Conservation (phyloP, 495 filamentous ascomycete genomes). For the Annulohypoxylon stygium region DNA sequence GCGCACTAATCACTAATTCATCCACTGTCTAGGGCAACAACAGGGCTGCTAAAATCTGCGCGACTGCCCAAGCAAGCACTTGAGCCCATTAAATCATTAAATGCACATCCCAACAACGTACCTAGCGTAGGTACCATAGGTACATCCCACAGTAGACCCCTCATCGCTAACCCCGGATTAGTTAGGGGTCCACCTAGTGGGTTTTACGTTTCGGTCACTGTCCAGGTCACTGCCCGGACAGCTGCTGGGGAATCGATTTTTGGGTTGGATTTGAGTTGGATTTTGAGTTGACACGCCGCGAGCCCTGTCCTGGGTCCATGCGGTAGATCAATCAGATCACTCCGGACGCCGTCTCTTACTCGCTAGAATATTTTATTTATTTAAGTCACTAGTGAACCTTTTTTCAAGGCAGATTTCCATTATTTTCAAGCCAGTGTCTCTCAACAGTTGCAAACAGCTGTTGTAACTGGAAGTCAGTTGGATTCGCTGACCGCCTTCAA, state of each 20-base stretch:
- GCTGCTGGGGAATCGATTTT: slow-evolving; percentile 5
- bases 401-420: slow-evolving; percentile 20
- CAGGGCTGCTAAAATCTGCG: slow-evolving; percentile 41
- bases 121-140: background rate
- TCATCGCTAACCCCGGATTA: slow-evolving; percentile 40
- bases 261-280: too few relatives aligned
- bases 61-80: slow-evolving; percentile 36
- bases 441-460: background rate
- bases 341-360: slow-evolving; percentile 15
- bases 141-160: slow-evolving; percentile 22
- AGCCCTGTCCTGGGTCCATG: slow-evolving; percentile 39
- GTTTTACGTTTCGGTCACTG: slow-evolving; percentile 15
- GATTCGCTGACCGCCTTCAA: slow-evolving; percentile 38
- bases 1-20: slow-evolving; percentile 30
- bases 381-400: slow-evolving; percentile 27
- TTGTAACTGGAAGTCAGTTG: slow-evolving; percentile 5
- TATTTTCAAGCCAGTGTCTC: background rate
- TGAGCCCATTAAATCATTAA: background rate
- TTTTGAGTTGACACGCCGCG: slow-evolving; percentile 31
- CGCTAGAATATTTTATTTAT: slow-evolving; percentile 8
- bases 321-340: slow-evolving; percentile 42
- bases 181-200: slow-evolving; percentile 38
- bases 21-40: slow-evolving; percentile 12
- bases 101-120: background rate
- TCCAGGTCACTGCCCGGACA: background rate